Conservation (phyloP, 768 basidiomycete genomes). For the Mycena belliarum region DNA sequence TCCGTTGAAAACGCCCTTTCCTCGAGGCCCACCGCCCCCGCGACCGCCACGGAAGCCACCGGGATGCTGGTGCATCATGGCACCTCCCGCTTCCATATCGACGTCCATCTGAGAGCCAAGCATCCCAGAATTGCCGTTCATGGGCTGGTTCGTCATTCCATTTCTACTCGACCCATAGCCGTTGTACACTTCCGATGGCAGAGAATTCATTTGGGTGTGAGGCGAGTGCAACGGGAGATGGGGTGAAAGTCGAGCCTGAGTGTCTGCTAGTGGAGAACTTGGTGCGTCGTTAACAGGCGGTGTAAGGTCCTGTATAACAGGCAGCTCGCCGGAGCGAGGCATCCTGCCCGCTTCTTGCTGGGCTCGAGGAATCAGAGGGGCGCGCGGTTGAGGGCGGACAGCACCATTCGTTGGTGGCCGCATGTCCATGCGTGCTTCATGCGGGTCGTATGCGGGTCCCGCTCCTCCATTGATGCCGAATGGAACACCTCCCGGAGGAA, state of each 20-base stretch:
- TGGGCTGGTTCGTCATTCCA: constrained; percentile 27
- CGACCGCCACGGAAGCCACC: constrained; percentile 39
- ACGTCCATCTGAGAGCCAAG: constrained; percentile 30
- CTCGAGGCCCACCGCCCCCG: constrained; percentile 48
- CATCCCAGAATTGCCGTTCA: constrained; percentile 22
- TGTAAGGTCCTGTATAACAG: constrained; percentile 83
- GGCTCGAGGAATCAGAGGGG: constrained; percentile 57
- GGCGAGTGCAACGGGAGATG: constrained; percentile 24
- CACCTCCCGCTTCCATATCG: constrained; percentile 38
- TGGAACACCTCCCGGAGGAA: constrained; percentile 54
- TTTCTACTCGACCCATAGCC: constrained; percentile 23
- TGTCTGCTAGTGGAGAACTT: constrained; percentile 27
- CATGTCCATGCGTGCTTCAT: constrained; percentile 82
- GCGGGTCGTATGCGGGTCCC: constrained; percentile 69
- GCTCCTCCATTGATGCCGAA: constrained; percentile 48
- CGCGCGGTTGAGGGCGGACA: constrained; percentile 46
- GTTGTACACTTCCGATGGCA: constrained; percentile 15
- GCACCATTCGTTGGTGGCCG: constrained; percentile 46
- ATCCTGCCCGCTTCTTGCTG: constrained; percentile 52
- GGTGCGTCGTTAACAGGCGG: constrained; percentile 46
- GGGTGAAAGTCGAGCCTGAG: constrained; percentile 29
- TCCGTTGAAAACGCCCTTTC: constrained; percentile 60
- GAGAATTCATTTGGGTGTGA: constrained; percentile 7
- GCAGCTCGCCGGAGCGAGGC: constrained; percentile 67
- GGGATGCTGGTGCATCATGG: constrained; percentile 26